Conservation (phyloP, 805 yeast genomes). For the Candida xyloterini region DNA sequence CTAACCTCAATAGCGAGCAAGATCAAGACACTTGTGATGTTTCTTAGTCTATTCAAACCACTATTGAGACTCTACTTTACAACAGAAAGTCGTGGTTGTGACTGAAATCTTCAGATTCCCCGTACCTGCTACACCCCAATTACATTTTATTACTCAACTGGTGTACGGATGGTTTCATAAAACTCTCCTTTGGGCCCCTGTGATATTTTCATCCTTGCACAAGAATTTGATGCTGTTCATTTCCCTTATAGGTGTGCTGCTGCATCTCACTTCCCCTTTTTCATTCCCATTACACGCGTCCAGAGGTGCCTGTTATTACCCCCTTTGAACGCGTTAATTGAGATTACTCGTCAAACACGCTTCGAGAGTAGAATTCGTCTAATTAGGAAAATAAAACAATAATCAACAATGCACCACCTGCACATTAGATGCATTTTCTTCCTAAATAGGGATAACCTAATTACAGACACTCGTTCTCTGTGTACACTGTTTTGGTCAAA, state of each 20-base stretch:
- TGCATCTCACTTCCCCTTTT: constrained; percentile 1
- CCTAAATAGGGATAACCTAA: constrained; percentile 2
- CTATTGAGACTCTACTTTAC: too few species aligned
- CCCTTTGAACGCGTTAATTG: constrained; percentile 11
- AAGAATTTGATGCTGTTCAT: constrained; percentile 1
- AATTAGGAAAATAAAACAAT: constrained; percentile 3
- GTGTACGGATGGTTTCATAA: background rate
- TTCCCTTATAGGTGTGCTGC: constrained; percentile 1
- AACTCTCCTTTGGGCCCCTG: background rate
- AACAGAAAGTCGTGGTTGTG: too few species aligned
- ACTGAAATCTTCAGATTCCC: too few species aligned
- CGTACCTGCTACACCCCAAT: too few species aligned
- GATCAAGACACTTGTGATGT: too few species aligned
- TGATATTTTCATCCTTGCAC: constrained; percentile 1
- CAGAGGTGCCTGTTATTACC: constrained; percentile 1
- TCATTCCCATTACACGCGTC: constrained; percentile 3
- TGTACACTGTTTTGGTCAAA: constrained; percentile 5
- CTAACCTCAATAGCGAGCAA: too few species aligned
- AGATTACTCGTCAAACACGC: constrained; percentile 11
- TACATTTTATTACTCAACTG: too few species aligned
- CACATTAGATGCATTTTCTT: constrained; percentile 1
- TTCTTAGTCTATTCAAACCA: too few species aligned
- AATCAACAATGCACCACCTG: background rate
- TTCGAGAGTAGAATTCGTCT: constrained; percentile 5
- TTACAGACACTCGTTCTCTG: constrained; percentile 7